Evolutionary conservation across 345 rosid species (phyloP).

Genomic region (Erysimum cheiranthoides): DNA sequence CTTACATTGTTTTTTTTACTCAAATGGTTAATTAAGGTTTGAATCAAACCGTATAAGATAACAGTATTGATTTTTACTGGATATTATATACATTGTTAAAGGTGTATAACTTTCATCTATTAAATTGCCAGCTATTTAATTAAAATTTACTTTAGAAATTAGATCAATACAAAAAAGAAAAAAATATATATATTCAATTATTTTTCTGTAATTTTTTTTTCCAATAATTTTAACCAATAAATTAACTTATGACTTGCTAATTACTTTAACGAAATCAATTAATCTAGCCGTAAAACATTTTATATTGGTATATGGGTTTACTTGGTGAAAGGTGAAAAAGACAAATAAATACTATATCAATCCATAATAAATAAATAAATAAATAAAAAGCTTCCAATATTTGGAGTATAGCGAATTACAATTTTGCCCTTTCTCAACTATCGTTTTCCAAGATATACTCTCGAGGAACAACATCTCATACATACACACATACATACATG

Average conservation of each 20-base stretch:
- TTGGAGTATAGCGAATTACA: conserved; percentile 4
- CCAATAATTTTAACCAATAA: no score
- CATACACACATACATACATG: conserved; percentile 33
- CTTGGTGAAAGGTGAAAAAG: conserved; percentile 8
- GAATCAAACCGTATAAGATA: no score
- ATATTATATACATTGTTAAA: not conserved
- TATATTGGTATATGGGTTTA: not conserved
- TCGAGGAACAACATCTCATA: conserved; percentile 58
- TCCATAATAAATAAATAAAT: not conserved
- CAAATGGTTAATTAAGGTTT: no score
- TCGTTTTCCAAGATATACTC: conserved; percentile 77
- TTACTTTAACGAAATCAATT: not conserved
- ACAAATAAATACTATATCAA: conserved; percentile 13
- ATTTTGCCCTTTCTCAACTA: conserved; percentile 42
- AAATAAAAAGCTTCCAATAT: conserved; percentile 9
- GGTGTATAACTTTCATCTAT: not conserved
- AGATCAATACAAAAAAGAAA: not conserved
- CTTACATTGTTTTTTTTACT: not conserved
- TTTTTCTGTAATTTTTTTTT: no score
- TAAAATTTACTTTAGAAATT: not conserved
- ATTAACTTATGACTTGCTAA: not conserved
- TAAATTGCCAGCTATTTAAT: not conserved
- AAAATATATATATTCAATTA: not conserved
- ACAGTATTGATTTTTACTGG: not conserved
- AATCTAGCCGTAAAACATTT: not conserved